These are phyloP conservation scores for Fennellomyces sp. DNA, from an alignment of 371 early-diverging fungal species.

Conservation along the genomic window DNA sequence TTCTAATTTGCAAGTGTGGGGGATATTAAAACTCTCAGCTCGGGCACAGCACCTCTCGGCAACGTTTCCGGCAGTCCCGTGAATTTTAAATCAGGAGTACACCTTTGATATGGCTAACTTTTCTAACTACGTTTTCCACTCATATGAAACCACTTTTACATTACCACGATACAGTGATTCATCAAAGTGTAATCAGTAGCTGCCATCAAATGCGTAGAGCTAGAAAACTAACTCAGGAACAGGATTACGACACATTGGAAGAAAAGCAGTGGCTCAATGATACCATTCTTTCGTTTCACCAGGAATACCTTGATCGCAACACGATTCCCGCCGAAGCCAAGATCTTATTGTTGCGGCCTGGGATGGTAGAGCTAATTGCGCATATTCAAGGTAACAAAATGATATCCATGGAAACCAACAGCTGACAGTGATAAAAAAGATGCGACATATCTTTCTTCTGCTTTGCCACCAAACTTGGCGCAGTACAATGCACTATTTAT, in stretches of 20 bases:
- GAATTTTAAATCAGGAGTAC: too few relatives aligned
- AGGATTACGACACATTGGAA: slow-evolving; percentile 49
- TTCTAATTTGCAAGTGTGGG: too few relatives aligned
- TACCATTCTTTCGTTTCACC: slow-evolving; percentile 57
- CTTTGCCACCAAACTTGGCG: slow-evolving; percentile 35
- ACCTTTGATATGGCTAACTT: not conserved
- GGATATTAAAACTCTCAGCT: too few relatives aligned
- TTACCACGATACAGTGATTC: slow-evolving; percentile 45
- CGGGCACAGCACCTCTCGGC: too few relatives aligned
- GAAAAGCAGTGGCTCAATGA: slow-evolving; percentile 62
- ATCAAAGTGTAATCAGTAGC: slow-evolving; percentile 27
- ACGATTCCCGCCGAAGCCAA: slow-evolving; percentile 25
- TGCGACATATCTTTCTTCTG: slow-evolving; percentile 28
- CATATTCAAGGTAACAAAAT: slow-evolving; percentile 34
- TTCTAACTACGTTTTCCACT: not conserved
- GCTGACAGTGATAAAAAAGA: slow-evolving; percentile 11
- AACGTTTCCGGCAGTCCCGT: too few relatives aligned
- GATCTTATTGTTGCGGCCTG: slow-evolving; percentile 40
- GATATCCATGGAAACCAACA: not conserved
- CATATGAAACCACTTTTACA: slow-evolving; percentile 30
- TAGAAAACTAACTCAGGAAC: not conserved
- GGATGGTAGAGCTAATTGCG: slow-evolving; percentile 37
- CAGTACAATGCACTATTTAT: slow-evolving; percentile 35
- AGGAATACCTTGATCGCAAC: slow-evolving; percentile 51
- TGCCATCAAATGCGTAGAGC: not conserved